Evolutionary conservation across 331 rosid genomes (phyloP).

Genomic region (Erythrophleum ivorense): DNA sequence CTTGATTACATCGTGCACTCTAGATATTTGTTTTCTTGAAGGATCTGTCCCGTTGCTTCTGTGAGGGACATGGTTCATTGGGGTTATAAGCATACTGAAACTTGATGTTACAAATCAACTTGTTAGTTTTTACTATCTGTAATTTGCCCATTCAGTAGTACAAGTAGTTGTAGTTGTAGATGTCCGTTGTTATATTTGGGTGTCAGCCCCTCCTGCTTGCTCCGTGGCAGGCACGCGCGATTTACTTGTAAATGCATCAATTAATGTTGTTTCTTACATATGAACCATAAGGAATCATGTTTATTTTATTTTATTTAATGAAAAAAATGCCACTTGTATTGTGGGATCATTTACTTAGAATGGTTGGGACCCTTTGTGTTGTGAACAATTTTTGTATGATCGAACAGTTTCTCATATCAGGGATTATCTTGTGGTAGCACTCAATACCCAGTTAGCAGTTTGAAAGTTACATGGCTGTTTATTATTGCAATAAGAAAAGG

Average conservation of each 20-base stretch:
- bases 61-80: conserved; percentile 19
- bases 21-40: conserved; percentile 14
- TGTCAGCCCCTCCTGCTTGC: not conserved
- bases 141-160: conserved; percentile 27
- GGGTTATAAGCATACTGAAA: conserved; percentile 28
- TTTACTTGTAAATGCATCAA: not conserved
- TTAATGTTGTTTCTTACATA: not conserved
- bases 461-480: not conserved
- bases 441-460: not conserved
- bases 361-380: not conserved
- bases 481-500: no score
- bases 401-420: not conserved
- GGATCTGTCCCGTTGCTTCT: not conserved
- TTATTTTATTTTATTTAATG: not conserved
- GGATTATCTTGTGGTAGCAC: not conserved
- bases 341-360: not conserved
- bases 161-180: conserved; percentile 27
- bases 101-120: conserved; percentile 14
- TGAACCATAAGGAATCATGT: not conserved
- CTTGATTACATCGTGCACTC: not conserved
- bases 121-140: conserved; percentile 9
- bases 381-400: not conserved
- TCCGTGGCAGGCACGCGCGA: not conserved
- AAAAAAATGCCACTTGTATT: not conserved
- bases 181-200: conserved; percentile 3